Evolutionary conservation across 148 eudicot genomes (phyloP).

Genomic region (Vaccinium myrtillus): DNA sequence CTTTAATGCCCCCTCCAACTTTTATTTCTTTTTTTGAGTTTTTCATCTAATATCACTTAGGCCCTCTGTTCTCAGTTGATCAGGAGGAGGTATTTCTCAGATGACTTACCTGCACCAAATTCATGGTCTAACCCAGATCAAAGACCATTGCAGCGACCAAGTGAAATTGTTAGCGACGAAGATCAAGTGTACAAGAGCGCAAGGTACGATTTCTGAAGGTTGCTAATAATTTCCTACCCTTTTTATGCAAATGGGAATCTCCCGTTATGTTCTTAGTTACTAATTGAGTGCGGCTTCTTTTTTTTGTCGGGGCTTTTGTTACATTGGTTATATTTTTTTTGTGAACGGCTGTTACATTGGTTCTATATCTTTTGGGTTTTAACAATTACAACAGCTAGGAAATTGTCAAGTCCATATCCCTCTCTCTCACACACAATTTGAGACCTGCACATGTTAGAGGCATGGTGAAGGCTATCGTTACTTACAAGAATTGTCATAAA

Average conservation of each 20-base stretch:
- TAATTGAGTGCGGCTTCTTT: not conserved
- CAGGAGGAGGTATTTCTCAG: slow-evolving; percentile 88
- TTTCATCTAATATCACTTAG: slow-evolving; percentile 8
- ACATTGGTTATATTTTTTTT: not conserved
- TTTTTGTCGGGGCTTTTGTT: not conserved
- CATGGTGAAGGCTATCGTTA: not conserved
- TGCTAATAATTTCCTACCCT: not conserved
- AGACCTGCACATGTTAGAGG: not conserved
- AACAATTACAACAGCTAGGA: not conserved
- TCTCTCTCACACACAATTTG: not conserved
- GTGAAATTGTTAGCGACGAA: slow-evolving; percentile 53
- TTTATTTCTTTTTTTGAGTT: slow-evolving; percentile 7
- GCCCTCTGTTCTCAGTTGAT: slow-evolving; percentile 54
- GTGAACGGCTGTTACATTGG: not conserved
- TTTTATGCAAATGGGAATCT: not conserved
- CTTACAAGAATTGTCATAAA: not conserved
- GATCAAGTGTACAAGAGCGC: slow-evolving; percentile 50
- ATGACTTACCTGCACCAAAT: slow-evolving; percentile 62
- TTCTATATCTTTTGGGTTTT: not conserved
- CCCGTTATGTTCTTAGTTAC: not conserved
- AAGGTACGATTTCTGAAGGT: slow-evolving; percentile 40
- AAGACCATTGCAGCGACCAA: slow-evolving; percentile 42
- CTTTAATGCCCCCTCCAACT: slow-evolving; percentile 1
- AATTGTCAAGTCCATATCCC: not conserved
- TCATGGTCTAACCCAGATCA: slow-evolving; percentile 63